Evolutionary conservation across 2,329 filamentous ascomycete genomes (phyloP).

Genomic region (Colletotrichum siamense): DNA sequence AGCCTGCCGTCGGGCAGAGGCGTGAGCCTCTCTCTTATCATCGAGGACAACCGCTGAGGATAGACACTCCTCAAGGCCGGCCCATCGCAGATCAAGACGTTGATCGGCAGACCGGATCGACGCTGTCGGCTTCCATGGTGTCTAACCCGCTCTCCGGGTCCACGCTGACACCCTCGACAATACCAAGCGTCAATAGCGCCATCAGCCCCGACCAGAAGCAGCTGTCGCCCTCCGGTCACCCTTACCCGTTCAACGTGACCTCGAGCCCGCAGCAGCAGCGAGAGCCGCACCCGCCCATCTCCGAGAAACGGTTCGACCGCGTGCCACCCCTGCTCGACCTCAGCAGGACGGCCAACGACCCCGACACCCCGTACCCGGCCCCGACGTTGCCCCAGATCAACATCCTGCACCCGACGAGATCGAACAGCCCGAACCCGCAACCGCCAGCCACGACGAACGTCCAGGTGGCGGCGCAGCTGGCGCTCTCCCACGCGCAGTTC

Average conservation of each 20-base stretch:
- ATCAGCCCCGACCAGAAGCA: constrained; percentile 64
- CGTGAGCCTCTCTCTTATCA: constrained; percentile 65
- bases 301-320: constrained; percentile 63
- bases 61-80: constrained; percentile 67
- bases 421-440: constrained; percentile 51
- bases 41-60: constrained; percentile 65
- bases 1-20: constrained; percentile 43
- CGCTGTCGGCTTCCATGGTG: not conserved
- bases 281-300: constrained; percentile 37
- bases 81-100: constrained; percentile 58
- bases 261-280: constrained; percentile 30
- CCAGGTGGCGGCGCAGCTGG: constrained; percentile 64
- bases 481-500: constrained; percentile 61
- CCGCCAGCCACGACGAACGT: constrained; percentile 45
- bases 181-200: constrained; percentile 59
- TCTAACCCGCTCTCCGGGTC: not conserved
- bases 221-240: constrained; percentile 43
- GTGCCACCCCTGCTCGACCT: constrained; percentile 67
- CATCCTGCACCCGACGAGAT: constrained; percentile 55
- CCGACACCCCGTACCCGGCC: constrained; percentile 58
- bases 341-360: constrained; percentile 52
- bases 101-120: constrained; percentile 57
- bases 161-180: constrained; percentile 44
- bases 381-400: constrained; percentile 61
- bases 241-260: not conserved